Evolutionary conservation across 208 protist genomes (phyloP).

Genomic region (Crithidia fasciculata): DNA sequence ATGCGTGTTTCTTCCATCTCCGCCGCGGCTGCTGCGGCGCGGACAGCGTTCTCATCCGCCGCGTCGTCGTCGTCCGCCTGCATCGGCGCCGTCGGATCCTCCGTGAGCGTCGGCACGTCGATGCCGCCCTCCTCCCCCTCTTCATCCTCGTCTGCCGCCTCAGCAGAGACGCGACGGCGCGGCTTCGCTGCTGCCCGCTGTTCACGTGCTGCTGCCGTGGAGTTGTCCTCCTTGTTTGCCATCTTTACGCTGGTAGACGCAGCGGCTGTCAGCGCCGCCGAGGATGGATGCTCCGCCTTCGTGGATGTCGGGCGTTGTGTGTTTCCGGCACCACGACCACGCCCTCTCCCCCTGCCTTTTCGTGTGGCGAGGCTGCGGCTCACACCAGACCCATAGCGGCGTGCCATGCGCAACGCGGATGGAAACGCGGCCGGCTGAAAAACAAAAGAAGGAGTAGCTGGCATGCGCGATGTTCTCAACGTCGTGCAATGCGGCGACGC

Average conservation of each 20-base stretch:
- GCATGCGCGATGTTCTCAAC: background rate
- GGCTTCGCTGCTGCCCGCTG: no score
- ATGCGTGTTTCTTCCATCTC: background rate
- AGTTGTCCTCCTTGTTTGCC: no score
- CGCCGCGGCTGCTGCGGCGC: no score
- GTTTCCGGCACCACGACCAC: background rate
- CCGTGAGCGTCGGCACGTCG: conserved; percentile 5
- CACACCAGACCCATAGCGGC: conserved; percentile 7
- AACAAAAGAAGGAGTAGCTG: background rate
- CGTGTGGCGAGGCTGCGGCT: background rate
- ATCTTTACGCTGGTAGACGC: no score
- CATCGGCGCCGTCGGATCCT: conserved; percentile 5
- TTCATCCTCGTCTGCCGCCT: background rate
- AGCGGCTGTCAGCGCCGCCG: no score
- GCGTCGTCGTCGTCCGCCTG: conserved; percentile 26
- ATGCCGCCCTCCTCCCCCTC: background rate
- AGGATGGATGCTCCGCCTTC: no score
- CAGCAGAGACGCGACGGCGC: background rate
- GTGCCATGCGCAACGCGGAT: background rate
- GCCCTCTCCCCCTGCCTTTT: background rate
- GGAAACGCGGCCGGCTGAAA: background rate
- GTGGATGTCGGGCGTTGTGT: no score
- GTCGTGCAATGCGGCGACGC: no score
- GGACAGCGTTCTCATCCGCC: background rate
- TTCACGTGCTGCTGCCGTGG: no score